Evolutionary conservation across 305 asterid genomes (phyloP).

Genomic region (Fraxinus albicans): DNA sequence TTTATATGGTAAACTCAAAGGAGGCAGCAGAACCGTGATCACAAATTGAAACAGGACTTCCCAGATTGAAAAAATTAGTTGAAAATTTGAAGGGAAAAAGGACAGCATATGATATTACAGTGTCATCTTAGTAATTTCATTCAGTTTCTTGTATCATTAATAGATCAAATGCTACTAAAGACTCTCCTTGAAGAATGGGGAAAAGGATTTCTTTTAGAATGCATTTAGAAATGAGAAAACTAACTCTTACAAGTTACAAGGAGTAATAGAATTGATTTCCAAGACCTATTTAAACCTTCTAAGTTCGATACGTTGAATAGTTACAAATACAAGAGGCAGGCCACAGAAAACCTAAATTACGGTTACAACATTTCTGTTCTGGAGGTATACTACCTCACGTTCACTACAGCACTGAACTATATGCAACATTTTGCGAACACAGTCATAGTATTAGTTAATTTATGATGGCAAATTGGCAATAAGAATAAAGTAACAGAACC

Average conservation of each 20-base stretch:
- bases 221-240: background rate
- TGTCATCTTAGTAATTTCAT: background rate
- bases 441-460: background rate
- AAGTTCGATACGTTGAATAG: background rate
- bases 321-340: background rate
- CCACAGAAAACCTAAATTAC: background rate
- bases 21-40: background rate
- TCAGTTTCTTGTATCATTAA: background rate
- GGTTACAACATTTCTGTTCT: background rate
- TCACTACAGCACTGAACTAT: background rate
- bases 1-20: constrained; percentile 1
- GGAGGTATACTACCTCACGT: background rate
- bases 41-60: background rate
- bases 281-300: background rate
- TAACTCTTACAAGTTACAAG: background rate
- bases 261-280: background rate
- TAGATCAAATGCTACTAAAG: background rate
- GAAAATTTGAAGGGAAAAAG: background rate
- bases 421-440: background rate
- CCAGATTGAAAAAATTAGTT: background rate
- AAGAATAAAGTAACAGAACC: background rate
- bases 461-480: background rate
- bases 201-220: too few relatives aligned
- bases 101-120: background rate
- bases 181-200: too few relatives aligned